phyloP scores from a whole-genome alignment of 2,329 filamentous ascomycete species.

The Scortechinia acanthostroma region DNA sequence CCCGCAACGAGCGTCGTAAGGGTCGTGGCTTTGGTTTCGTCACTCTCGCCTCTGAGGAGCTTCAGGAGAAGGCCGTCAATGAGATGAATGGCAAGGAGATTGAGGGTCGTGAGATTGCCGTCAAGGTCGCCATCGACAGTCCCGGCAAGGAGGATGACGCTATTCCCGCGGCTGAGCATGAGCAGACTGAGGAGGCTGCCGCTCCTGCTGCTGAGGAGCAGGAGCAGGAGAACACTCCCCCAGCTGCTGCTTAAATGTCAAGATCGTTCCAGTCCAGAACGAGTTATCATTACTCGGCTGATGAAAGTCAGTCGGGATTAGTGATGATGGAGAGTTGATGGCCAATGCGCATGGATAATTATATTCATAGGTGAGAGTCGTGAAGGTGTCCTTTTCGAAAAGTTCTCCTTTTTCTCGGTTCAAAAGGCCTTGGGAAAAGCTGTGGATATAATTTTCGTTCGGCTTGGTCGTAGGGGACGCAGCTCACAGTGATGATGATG shows the following conservation, averaged over 20 bases:
- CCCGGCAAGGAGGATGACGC: constrained; percentile 94
- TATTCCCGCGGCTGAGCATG: constrained; percentile 17
- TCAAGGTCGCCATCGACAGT: constrained; percentile 99
- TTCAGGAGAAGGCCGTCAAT: constrained; percentile 90
- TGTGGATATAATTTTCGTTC: too few relatives aligned
- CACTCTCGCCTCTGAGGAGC: constrained; percentile 86
- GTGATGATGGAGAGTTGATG: too few relatives aligned
- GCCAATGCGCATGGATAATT: too few relatives aligned
- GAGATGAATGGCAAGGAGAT: constrained; percentile 99
- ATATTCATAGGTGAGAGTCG: too few relatives aligned
- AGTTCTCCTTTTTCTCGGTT: too few relatives aligned
- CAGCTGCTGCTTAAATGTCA: not conserved
- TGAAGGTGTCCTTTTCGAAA: too few relatives aligned
- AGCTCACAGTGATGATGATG: too few relatives aligned
- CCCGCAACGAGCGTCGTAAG: constrained; percentile 95
- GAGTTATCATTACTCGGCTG: too few relatives aligned
- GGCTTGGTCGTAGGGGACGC: too few relatives aligned
- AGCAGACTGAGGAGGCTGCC: constrained; percentile 27
- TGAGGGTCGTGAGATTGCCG: constrained; percentile 95
- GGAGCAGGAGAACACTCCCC: not conserved
- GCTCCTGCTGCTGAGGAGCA: constrained; percentile 21
- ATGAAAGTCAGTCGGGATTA: too few relatives aligned
- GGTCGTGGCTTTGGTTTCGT: constrained; percentile 98
- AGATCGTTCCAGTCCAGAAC: not conserved
- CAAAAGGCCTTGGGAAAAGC: too few relatives aligned